Percentiles rank a stretch among this genome's conserved stretches.
These are phyloP conservation scores for Gyromitra esculenta DNA, from an alignment of 2,329 filamentous ascomycete genomes.

Conservation along the genomic window DNA sequence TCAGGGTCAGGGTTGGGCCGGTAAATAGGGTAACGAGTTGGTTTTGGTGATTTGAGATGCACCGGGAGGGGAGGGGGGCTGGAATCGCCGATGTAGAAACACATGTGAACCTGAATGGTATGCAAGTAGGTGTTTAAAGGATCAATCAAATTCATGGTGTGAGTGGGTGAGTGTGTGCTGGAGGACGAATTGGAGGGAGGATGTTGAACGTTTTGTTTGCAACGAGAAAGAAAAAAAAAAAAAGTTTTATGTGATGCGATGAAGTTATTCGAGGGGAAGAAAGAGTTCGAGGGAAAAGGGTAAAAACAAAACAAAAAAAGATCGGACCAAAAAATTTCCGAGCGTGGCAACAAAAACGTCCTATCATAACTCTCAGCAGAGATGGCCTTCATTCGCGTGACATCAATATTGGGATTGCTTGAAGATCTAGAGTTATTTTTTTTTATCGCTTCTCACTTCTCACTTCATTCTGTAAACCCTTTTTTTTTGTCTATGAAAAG, in stretches of 20 bases:
- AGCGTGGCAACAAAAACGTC: neutral
- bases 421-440: no score
- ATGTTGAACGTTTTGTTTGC: no score
- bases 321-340: constrained; percentile 4
- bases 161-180: neutral
- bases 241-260: constrained; percentile 4
- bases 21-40: constrained; percentile 3
- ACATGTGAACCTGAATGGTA: neutral
- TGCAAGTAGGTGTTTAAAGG: no score
- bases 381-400: neutral
- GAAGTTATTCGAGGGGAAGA: constrained; percentile 11
- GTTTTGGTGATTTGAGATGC: constrained; percentile 9
- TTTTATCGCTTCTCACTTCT: no score
- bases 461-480: no score
- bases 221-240: no score
- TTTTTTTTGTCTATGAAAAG: no score
- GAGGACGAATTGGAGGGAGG: neutral
- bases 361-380: neutral
- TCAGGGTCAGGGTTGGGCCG: neutral
- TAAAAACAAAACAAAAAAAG: neutral
- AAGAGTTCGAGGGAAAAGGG: no score
- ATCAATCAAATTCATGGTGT: neutral
- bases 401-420: no score
- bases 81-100: constrained; percentile 14
- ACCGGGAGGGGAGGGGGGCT: neutral